Conservation (phyloP, 2,329 filamentous ascomycete species). For the Endocalyx cinctus region DNA sequence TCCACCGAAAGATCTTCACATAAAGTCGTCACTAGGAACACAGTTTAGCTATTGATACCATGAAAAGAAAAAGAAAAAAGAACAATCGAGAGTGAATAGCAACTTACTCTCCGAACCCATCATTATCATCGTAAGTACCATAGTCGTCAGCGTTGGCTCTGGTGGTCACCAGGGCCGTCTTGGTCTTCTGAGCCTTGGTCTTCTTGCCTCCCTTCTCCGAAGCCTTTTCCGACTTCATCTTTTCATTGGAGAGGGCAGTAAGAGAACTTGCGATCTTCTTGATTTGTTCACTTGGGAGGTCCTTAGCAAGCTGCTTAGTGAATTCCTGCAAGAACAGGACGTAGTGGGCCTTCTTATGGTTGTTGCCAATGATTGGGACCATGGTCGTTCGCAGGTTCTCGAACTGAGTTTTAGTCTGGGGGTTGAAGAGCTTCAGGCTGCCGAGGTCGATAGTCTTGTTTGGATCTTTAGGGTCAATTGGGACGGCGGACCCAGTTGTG, state of each 20-base stretch:
- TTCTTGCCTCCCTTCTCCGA: slow-evolving; percentile 95
- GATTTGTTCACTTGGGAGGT: slow-evolving; percentile 86
- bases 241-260: slow-evolving; percentile 92
- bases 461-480: slow-evolving; percentile 69
- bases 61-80: slow-evolving; percentile 3
- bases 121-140: slow-evolving; percentile 75
- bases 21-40: slow-evolving; percentile 61
- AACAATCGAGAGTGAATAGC: not conserved
- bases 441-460: slow-evolving; percentile 77
- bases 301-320: slow-evolving; percentile 78
- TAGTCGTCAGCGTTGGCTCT: slow-evolving; percentile 63
- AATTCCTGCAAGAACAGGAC: slow-evolving; percentile 88
- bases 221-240: slow-evolving; percentile 97
- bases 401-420: slow-evolving; percentile 82
- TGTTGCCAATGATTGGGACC: slow-evolving; percentile 69
- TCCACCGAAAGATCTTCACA: slow-evolving; percentile 48
- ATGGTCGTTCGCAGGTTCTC: slow-evolving; percentile 71
- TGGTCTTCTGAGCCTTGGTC: slow-evolving; percentile 92
- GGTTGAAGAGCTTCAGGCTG: slow-evolving; percentile 80
- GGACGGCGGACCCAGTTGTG: slow-evolving; percentile 59
- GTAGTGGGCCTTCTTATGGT: slow-evolving; percentile 87
- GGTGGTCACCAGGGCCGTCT: slow-evolving; percentile 71
- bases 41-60: slow-evolving; percentile 1
- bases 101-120: slow-evolving; percentile 77
- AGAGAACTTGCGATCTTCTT: slow-evolving; percentile 89